Percentiles rank a stretch among this genome's conserved stretches.
These are phyloP conservation scores for Moesziomyces globuligerus DNA, from an alignment of 1,284 basidiomycete species.

Conservation along the genomic window DNA sequence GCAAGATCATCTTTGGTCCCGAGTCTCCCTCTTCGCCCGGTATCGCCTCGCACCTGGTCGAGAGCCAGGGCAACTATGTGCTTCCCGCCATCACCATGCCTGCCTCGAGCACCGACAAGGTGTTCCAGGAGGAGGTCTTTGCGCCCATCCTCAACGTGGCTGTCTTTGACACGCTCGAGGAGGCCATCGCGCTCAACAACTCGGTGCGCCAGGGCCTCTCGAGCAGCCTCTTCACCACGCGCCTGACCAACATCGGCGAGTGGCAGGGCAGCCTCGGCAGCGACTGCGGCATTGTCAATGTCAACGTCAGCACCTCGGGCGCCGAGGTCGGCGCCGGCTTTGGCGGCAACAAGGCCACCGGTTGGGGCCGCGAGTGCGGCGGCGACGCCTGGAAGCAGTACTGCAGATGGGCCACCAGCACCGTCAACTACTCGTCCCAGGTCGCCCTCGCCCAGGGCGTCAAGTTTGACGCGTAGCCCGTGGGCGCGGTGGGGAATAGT, in stretches of 20 bases:
- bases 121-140: conserved; percentile 86
- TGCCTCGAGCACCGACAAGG: conserved; percentile 72
- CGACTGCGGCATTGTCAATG: conserved; percentile 60
- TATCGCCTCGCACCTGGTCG: not conserved
- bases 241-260: conserved; percentile 47
- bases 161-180: conserved; percentile 87
- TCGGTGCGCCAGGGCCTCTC: conserved; percentile 88
- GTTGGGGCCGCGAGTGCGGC: conserved; percentile 93
- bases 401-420: conserved; percentile 76
- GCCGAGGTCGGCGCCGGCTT: conserved; percentile 93
- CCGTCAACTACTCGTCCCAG: conserved; percentile 88
- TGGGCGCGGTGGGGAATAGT: not conserved
- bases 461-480: conserved; percentile 72
- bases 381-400: conserved; percentile 94
- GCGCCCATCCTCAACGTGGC: conserved; percentile 86
- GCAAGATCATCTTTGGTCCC: conserved; percentile 81
- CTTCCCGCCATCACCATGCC: conserved; percentile 82
- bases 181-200: conserved; percentile 93
- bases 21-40: conserved; percentile 69
- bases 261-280: conserved; percentile 54
- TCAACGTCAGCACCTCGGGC: conserved; percentile 83
- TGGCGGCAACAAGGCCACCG: conserved; percentile 85
- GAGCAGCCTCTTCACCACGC: conserved; percentile 83
- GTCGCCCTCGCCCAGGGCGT: conserved; percentile 92
- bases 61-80: conserved; percentile 80